phyloP scores from a whole-genome alignment of 2,329 filamentous ascomycete species.

The Didymosphaeria variabile region DNA sequence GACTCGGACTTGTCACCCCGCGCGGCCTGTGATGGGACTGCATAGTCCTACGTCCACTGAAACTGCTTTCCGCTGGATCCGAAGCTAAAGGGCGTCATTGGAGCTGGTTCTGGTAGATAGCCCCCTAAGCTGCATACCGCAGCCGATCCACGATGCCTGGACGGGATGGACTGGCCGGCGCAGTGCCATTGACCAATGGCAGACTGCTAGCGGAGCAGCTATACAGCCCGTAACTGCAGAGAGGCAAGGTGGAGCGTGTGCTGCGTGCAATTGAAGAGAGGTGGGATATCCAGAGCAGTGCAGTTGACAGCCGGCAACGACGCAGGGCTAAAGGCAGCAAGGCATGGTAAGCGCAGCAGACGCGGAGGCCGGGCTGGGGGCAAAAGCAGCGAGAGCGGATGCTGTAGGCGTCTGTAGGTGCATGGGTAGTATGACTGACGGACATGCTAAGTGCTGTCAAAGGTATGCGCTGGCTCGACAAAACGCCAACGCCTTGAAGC shows the following conservation, averaged over 20 bases:
- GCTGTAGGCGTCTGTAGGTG: conserved; percentile 47
- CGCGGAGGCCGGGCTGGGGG: conserved; percentile 38
- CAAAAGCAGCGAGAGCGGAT: conserved; percentile 48
- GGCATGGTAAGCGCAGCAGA: conserved; percentile 50
- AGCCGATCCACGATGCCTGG: conserved; percentile 48
- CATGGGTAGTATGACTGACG: conserved; percentile 51
- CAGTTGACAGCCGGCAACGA: conserved; percentile 38
- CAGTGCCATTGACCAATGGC: conserved; percentile 42
- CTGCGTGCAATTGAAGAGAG: conserved; percentile 42
- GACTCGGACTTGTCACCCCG: conserved; percentile 46
- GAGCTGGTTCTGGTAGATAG: conserved; percentile 45
- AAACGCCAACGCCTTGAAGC: conserved; percentile 48
- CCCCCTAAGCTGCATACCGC: conserved; percentile 37
- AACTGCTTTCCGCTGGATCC: conserved; percentile 45
- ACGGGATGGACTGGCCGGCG: conserved; percentile 31
- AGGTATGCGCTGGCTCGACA: conserved; percentile 53
- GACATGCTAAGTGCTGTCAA: conserved; percentile 53
- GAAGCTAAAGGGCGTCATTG: conserved; percentile 44
- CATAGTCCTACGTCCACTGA: conserved; percentile 52
- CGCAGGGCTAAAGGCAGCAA: conserved; percentile 47
- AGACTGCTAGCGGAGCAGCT: conserved; percentile 33
- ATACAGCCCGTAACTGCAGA: conserved; percentile 43
- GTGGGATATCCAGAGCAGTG: conserved; percentile 36
- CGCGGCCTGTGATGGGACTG: conserved; percentile 51
- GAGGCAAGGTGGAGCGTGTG: conserved; percentile 39